A percentile compares a stretch with the other conserved stretches of the same genome.
phyloP scores from a whole-genome alignment of 768 basidiomycete genomes.

The Tulasnella sp. region DNA sequence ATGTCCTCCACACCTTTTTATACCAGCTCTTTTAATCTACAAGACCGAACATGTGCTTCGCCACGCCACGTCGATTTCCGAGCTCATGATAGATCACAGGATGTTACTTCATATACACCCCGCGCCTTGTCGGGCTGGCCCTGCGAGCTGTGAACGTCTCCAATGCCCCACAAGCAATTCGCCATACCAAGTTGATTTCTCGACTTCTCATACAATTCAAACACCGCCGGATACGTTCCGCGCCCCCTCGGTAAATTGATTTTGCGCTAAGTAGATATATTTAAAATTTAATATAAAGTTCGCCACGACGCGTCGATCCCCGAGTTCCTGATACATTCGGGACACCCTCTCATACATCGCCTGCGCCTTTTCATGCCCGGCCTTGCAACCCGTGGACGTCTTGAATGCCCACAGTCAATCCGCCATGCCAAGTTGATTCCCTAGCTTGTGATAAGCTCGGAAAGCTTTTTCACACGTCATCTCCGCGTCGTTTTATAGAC shows the following conservation, averaged over 20 bases:
- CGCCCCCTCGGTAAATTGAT: neutral
- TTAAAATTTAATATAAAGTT: neutral
- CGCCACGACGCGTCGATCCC: neutral
- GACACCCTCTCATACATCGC: neutral
- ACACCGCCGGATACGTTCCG: neutral
- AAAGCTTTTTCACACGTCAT: too few species aligned
- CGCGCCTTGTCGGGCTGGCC: neutral
- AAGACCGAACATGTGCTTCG: neutral
- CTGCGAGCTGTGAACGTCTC: neutral
- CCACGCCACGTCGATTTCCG: neutral
- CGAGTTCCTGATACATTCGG: neutral
- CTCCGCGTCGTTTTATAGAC: too few species aligned
- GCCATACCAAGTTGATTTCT: neutral
- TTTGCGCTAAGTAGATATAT: neutral
- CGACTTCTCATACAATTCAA: neutral
- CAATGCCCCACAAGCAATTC: neutral
- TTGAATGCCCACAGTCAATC: neutral
- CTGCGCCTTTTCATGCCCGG: neutral
- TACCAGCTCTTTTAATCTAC: neutral
- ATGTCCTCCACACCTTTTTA: neutral
- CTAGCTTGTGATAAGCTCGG: too few species aligned
- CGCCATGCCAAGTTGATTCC: neutral
- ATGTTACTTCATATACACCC: neutral
- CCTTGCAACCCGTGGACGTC: neutral
- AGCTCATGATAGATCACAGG: neutral